phyloP scores from a whole-genome alignment of 148 eudicot genomes.

The Rhododendron griersonianum region DNA sequence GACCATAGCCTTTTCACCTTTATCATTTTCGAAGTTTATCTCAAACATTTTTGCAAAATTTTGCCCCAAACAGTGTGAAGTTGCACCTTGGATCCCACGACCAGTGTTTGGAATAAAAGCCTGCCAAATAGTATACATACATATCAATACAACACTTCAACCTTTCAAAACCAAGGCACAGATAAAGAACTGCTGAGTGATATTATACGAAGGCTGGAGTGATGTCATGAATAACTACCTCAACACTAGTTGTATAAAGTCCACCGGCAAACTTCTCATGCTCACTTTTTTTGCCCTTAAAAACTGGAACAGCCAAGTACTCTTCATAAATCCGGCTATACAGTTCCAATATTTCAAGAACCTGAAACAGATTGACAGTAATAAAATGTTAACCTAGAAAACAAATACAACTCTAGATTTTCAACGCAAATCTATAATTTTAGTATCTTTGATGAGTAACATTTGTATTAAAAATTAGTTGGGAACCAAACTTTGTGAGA shows the following conservation, averaged over 20 bases:
- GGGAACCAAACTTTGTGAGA: background rate
- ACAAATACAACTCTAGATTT: background rate
- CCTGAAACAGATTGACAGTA: constrained; percentile 30
- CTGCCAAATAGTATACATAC: constrained; percentile 28
- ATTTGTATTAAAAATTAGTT: background rate
- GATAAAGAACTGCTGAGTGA: background rate
- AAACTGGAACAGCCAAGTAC: constrained; percentile 85
- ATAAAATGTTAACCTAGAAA: background rate
- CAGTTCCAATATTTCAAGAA: constrained; percentile 65
- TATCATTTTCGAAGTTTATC: constrained; percentile 87
- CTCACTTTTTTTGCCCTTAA: constrained; percentile 93
- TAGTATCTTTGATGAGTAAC: too few species aligned
- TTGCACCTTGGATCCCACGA: constrained; percentile 98
- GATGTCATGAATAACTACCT: constrained; percentile 34
- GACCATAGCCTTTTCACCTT: constrained; percentile 76
- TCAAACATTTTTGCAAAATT: constrained; percentile 99
- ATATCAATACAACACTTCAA: background rate
- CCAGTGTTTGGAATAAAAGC: constrained; percentile 94
- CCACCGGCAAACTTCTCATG: constrained; percentile 99
- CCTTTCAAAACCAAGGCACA: background rate
- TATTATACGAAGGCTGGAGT: background rate
- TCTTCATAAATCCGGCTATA: constrained; percentile 92
- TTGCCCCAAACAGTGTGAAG: constrained; percentile 95
- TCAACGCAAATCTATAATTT: background rate
- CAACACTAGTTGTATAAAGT: constrained; percentile 88